Evolutionary conservation across 176 grass and related monocot species (phyloP).

Genomic region (Oryza nivara): DNA sequence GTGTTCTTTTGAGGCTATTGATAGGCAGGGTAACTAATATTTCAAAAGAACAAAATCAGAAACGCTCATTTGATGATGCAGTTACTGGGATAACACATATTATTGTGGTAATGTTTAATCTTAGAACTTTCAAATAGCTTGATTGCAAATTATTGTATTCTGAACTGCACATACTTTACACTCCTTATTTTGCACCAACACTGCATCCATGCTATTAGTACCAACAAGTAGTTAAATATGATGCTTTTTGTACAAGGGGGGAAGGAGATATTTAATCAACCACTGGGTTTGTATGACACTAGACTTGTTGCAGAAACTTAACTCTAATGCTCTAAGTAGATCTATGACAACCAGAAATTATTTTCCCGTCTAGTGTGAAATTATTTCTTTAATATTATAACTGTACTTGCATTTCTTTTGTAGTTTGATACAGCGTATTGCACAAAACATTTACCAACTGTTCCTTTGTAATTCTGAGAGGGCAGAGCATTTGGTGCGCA

Average conservation of each 20-base stretch:
- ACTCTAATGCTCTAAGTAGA: background rate
- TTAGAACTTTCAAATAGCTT: conserved; percentile 28
- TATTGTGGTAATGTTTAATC: conserved; percentile 76
- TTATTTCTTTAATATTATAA: background rate
- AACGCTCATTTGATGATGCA: conserved; percentile 49
- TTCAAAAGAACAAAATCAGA: conserved; percentile 37
- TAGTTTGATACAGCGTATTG: background rate
- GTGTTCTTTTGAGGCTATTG: conserved; percentile 87
- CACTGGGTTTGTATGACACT: background rate
- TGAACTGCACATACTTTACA: background rate
- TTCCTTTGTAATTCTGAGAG: background rate
- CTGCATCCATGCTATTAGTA: conserved; percentile 4
- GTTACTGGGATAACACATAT: conserved; percentile 84
- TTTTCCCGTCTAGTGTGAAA: background rate
- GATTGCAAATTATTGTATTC: conserved; percentile 8
- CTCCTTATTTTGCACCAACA: conserved; percentile 10
- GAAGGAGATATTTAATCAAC: background rate
- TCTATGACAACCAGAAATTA: background rate
- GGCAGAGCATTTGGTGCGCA: background rate
- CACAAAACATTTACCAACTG: background rate
- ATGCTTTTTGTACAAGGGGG: background rate
- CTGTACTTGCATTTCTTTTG: background rate
- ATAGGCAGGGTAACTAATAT: conserved; percentile 73
- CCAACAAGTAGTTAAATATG: conserved; percentile 2
- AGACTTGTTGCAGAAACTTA: background rate